Evolutionary conservation across 2,329 filamentous ascomycete genomes (phyloP).

Genomic region (Hymenoscyphus linearis): DNA sequence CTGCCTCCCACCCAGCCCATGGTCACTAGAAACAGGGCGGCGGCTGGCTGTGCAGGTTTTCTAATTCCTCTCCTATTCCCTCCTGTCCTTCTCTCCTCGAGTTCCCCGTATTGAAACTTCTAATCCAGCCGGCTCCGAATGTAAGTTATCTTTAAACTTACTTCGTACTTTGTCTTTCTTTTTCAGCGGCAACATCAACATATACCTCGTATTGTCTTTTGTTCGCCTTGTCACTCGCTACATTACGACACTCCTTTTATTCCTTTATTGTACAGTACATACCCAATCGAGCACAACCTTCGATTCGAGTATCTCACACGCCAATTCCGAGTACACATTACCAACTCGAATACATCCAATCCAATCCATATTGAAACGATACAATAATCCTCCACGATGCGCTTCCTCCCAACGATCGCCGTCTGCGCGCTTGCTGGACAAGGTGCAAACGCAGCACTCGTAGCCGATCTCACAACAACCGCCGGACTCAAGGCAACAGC

Average conservation of each 20-base stretch:
- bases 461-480: constrained; percentile 1
- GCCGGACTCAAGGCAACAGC: constrained; percentile 19
- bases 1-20: no score
- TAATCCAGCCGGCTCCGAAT: not conserved
- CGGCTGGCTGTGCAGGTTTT: constrained; percentile 4
- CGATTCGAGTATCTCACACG: not conserved
- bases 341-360: not conserved
- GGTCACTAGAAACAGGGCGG: no score
- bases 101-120: constrained; percentile 4
- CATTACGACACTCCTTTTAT: not conserved
- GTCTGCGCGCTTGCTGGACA: constrained; percentile 10
- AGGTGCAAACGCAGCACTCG: constrained; percentile 9
- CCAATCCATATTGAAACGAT: not conserved
- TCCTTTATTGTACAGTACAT: constrained; percentile 3
- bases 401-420: constrained; percentile 1
- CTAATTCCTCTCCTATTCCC: not conserved
- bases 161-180: not conserved
- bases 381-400: constrained; percentile 3
- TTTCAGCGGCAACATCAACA: not conserved
- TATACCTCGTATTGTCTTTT: not conserved
- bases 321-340: not conserved
- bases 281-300: no score
- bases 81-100: not conserved
- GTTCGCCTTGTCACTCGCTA: constrained; percentile 9
- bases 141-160: not conserved